Evolutionary conservation across 2,329 filamentous ascomycete genomes (phyloP), one percentile per base, ranked within the genome.

Genomic region (Aspergillus alliaceus): DNA sequence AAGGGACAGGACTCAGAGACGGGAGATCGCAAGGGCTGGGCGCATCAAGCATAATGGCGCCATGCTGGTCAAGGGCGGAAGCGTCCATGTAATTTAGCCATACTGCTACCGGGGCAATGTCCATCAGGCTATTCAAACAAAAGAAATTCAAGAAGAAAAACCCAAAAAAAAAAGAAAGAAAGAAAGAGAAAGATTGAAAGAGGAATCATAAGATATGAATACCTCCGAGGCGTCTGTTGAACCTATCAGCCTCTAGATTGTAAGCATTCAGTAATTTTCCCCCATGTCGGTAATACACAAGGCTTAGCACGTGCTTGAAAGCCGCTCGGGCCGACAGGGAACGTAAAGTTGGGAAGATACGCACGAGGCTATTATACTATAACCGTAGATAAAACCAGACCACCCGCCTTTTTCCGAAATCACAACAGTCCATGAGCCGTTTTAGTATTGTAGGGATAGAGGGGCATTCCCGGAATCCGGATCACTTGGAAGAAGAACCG

Each of bases 371-470:
- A 14, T 11, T n/a, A n/a, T 44, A 15, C 29, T 39, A 59, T 65
- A 63, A 46, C 62, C 62, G 67, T 65, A 58, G 50, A 51, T 53
- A 18, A 27, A 54, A 39, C 51, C 57, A 60, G 54, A 53, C 50
- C 54, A 61, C 60, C 70, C 70, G 70, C 69, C 68, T 72, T 72
- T 73, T 71, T 59, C 71, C 71, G 70, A 72, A 34, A 25, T 20
- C 32, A 46, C 24, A 37, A 60, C 47, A 47, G 57, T 48, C 50
- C 48, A 51, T 37, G 52, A 57, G 57, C 59, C 63, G 60, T 58
- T 50, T 40, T 42, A 51, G 37, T 20, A 39, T 52, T 52, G 24
- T 42, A 59, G 56, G 52, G 25, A 24, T 29, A 18, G 54, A 66
- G 62, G 66, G 70, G 59, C 68, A 68, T 59, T 59, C 50, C 60